phyloP scores from a whole-genome alignment of 1,139 yeast genomes.

The Taiozyma onychis region DNA sequence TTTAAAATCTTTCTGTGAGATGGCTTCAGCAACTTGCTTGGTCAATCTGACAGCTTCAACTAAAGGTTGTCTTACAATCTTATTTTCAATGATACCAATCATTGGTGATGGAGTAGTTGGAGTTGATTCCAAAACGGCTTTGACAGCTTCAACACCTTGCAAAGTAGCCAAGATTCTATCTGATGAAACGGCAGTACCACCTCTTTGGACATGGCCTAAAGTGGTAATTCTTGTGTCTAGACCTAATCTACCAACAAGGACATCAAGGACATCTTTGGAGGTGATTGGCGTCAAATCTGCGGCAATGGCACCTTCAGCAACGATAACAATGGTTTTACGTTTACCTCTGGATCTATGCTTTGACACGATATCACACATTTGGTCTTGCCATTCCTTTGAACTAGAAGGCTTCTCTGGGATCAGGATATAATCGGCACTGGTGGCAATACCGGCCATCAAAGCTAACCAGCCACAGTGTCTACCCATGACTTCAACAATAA shows the following conservation, averaged over 20 bases:
- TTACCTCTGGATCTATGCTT: slow-evolving; percentile 85
- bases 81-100: slow-evolving; percentile 86
- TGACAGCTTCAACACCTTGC: slow-evolving; percentile 97
- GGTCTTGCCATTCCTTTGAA: slow-evolving; percentile 65
- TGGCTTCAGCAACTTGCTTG: slow-evolving; percentile 81
- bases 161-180: slow-evolving; percentile 88
- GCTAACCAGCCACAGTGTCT: slow-evolving; percentile 99
- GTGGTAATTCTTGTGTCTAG: slow-evolving; percentile 93
- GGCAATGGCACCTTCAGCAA: slow-evolving; percentile 96
- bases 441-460: slow-evolving; percentile 90
- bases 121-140: slow-evolving; percentile 81
- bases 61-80: slow-evolving; percentile 75
- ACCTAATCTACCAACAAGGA: slow-evolving; percentile 68
- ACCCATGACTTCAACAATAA: slow-evolving; percentile 98
- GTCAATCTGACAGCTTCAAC: slow-evolving; percentile 88
- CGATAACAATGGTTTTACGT: slow-evolving; percentile 91
- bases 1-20: slow-evolving; percentile 70
- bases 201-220: slow-evolving; percentile 96
- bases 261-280: slow-evolving; percentile 72
- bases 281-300: slow-evolving; percentile 76
- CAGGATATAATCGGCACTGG: slow-evolving; percentile 91
- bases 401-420: slow-evolving; percentile 87
- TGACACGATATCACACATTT: slow-evolving; percentile 61
- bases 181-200: slow-evolving; percentile 94
- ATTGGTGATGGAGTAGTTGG: slow-evolving; percentile 94